Base-by-base conservation (phyloP, 2,329 filamentous ascomycete species). In the Annulohypoxylon truncatum region DNA sequence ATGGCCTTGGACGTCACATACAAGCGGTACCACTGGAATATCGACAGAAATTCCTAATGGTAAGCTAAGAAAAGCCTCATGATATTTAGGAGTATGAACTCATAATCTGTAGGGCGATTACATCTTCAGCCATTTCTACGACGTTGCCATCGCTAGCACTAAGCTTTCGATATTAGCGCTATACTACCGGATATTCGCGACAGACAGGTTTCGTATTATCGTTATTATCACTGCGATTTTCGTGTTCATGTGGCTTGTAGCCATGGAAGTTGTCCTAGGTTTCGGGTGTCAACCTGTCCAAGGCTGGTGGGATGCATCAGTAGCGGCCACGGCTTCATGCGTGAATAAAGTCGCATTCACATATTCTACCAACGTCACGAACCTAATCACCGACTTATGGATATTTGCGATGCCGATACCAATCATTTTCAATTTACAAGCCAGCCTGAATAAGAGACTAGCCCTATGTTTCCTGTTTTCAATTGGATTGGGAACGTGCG, bases 351-450 rank as follows among this genome's bases (percentile, higher is more conserved):
- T 73, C 12, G 72, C 70, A 3, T 74, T 75, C 26, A 71, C 71
- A 1, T 74, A 74, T 42, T 73, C 70, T 7, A 74, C 73, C 1
- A 75, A 74, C 56, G 68, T 71, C 35, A 64, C 69, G 40, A 75
- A 75, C 56, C 63, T 75, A 7, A 42, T 72, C 13, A 65, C 68
- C n/a, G 73, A 75, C 52, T 8, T 75, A 15, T 75, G 71, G 71
- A 74, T 75, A 18, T 74, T 75, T 38, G 26, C 61, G 20, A 72
- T 75, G 70, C 73, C 73, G 3, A 72, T 75, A 20, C 73, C 73
- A 2, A 64, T 74, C 20, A 72, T 75, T 7, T 40, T 72, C 8
- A 47, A 65, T 0, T 46, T 75, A 3, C 60, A 74, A 15, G 68
- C 70, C 6, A 69, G 59, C 6, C 42, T 29, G 24, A 66, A 63